phyloP scores from a whole-genome alignment of 495 filamentous ascomycete species.

The Massariosphaeria phaeospora region DNA sequence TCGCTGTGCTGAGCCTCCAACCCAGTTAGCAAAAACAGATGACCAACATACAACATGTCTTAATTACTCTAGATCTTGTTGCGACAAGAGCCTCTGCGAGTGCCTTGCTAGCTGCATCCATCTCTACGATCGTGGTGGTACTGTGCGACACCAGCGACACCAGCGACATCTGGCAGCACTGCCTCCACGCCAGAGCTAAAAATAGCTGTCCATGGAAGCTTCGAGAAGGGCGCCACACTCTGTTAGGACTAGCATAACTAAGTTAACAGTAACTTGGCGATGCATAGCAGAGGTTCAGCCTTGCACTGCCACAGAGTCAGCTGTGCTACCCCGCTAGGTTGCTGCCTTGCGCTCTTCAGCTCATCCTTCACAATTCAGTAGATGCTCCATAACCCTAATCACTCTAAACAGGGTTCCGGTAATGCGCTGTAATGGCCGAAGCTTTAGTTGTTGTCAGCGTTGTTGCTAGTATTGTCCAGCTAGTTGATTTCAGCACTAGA shows the following conservation, averaged over 20 bases:
- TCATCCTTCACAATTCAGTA: neutral
- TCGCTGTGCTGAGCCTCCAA: too few relatives aligned
- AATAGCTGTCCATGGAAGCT: neutral
- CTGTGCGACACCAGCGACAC: neutral
- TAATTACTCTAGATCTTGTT: too few relatives aligned
- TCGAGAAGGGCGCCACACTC: neutral
- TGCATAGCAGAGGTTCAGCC: neutral
- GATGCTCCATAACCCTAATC: neutral
- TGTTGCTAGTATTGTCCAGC: constrained; percentile 21
- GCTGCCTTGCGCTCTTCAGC: neutral
- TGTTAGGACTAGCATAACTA: neutral
- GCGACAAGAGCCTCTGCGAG: too few relatives aligned
- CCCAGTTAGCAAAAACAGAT: too few relatives aligned
- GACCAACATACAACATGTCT: too few relatives aligned
- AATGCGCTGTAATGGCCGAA: constrained; percentile 16
- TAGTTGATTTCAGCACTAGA: constrained; percentile 21
- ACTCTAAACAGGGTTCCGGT: neutral
- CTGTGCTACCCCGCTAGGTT: neutral
- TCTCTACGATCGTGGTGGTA: neutral
- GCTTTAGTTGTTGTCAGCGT: constrained; percentile 17
- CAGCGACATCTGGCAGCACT: too few relatives aligned
- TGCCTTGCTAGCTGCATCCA: neutral
- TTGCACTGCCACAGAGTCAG: neutral
- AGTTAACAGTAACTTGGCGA: neutral
- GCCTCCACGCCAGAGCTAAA: neutral